Evolutionary conservation across 106 monocot genomes (phyloP).

Genomic region (Hemerocallis citrina): DNA sequence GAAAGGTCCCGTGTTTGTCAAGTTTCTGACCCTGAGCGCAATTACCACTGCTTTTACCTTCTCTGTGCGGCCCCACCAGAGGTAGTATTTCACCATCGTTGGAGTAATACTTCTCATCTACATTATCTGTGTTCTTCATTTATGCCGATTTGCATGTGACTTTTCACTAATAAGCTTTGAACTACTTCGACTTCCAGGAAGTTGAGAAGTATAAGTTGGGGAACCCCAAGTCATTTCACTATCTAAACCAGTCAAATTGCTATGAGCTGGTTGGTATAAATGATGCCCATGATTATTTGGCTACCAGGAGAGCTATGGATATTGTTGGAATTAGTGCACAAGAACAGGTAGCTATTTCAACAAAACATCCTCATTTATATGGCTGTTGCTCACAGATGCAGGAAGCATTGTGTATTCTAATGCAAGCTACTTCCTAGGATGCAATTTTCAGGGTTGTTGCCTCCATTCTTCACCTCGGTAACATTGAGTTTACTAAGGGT

Average conservation of each 20-base stretch:
- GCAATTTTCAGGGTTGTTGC: constrained; percentile 99
- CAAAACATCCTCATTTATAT: neutral
- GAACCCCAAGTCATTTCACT: constrained; percentile 51
- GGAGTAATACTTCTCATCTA: neutral
- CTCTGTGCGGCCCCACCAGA: constrained; percentile 81
- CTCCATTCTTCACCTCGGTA: constrained; percentile 94
- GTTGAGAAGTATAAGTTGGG: constrained; percentile 71
- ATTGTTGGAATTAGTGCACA: constrained; percentile 81
- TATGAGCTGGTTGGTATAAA: constrained; percentile 58
- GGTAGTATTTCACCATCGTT: constrained; percentile 24
- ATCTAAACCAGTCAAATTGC: constrained; percentile 88
- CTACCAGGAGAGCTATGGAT: constrained; percentile 88
- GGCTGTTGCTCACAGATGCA: neutral
- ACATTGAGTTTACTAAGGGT: constrained; percentile 91
- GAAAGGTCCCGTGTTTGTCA: constrained; percentile 94
- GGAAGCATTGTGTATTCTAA: neutral
- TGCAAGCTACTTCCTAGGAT: constrained; percentile 47
- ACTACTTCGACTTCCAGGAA: constrained; percentile 37
- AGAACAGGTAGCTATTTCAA: constrained; percentile 54
- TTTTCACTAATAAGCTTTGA: neutral
- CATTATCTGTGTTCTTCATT: neutral
- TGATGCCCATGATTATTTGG: constrained; percentile 74
- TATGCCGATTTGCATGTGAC: neutral
- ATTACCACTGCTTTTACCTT: constrained; percentile 90
- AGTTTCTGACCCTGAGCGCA: constrained; percentile 83